Percentiles rank a stretch among this genome's conserved stretches.
These are phyloP conservation scores for Echinochloa phyllopogon DNA, from an alignment of 176 grass and related monocot species.

Conservation along the genomic window DNA sequence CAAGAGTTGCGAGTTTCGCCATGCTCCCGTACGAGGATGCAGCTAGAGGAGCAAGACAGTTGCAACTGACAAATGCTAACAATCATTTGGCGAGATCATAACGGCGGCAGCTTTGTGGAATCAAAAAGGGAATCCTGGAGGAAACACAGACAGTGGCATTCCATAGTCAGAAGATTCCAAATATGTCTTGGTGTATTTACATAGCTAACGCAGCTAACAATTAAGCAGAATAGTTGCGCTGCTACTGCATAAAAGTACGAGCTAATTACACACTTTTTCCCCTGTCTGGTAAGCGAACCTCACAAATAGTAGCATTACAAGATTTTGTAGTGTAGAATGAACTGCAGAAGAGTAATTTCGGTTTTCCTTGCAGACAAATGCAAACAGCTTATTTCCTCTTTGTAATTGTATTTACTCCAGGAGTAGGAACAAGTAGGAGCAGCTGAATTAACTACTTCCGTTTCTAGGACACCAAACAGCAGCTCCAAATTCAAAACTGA, in stretches of 20 bases:
- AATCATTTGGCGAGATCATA: conserved; percentile 21
- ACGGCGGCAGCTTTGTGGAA: background rate
- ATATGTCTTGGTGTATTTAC: background rate
- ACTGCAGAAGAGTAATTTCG: background rate
- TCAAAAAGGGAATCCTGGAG: background rate
- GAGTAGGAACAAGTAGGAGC: background rate
- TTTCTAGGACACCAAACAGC: conserved; percentile 22
- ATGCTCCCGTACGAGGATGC: conserved; percentile 11
- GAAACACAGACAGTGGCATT: background rate
- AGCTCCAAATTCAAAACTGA: conserved; percentile 4
- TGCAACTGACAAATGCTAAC: background rate
- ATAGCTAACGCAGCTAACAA: background rate
- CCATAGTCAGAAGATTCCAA: conserved; percentile 22
- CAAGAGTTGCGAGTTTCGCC: conserved; percentile 34
- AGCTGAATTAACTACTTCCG: background rate
- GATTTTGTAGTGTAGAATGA: background rate
- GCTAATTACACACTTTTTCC: background rate
- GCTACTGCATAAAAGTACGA: background rate
- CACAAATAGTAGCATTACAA: background rate
- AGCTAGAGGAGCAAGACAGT: background rate
- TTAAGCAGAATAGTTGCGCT: background rate
- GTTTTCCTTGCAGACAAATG: background rate
- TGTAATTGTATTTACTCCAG: background rate
- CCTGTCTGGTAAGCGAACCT: background rate
- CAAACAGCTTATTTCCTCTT: background rate